Percentiles rank a stretch among this genome's conserved stretches.
phyloP scores from a whole-genome alignment of 768 basidiomycete species.

The Pleurotus djamor region DNA sequence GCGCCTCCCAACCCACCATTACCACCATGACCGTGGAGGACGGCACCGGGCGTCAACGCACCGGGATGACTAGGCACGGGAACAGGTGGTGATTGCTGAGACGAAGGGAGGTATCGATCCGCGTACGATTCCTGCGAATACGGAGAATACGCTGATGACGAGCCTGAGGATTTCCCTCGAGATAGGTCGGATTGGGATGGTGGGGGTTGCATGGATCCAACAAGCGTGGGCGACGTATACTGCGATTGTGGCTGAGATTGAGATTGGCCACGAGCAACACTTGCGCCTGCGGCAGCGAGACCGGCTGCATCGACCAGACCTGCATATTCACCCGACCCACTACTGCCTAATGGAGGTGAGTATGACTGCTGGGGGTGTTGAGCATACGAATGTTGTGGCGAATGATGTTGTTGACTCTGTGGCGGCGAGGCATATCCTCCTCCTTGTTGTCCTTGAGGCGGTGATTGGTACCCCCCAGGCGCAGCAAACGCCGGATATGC shows the following conservation, averaged over 20 bases:
- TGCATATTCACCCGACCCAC: slow-evolving; percentile 12
- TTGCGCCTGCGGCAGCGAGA: slow-evolving; percentile 9
- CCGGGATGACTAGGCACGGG: neutral
- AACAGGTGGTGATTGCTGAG: neutral
- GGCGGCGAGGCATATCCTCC: neutral
- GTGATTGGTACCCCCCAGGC: neutral
- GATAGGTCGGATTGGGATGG: slow-evolving; percentile 3
- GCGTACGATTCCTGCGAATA: slow-evolving; percentile 6
- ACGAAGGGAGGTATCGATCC: slow-evolving; percentile 6
- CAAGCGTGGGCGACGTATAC: neutral
- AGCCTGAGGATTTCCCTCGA: slow-evolving; percentile 11
- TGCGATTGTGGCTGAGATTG: slow-evolving; percentile 12
- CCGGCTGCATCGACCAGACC: slow-evolving; percentile 22
- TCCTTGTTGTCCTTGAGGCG: neutral
- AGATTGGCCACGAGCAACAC: slow-evolving; percentile 16
- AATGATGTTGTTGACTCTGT: neutral
- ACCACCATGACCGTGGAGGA: no score
- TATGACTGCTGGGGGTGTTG: neutral
- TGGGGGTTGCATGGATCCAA: no score
- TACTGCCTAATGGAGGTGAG: neutral
- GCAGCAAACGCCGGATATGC: neutral
- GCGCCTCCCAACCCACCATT: no score
- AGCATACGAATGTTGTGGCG: neutral
- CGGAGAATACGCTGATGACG: neutral
- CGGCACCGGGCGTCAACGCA: neutral